Evolutionary conservation across 768 basidiomycete genomes (phyloP), one percentile per base, ranked within the genome.

Genomic region (Naganishia vaughanmartiniae): DNA sequence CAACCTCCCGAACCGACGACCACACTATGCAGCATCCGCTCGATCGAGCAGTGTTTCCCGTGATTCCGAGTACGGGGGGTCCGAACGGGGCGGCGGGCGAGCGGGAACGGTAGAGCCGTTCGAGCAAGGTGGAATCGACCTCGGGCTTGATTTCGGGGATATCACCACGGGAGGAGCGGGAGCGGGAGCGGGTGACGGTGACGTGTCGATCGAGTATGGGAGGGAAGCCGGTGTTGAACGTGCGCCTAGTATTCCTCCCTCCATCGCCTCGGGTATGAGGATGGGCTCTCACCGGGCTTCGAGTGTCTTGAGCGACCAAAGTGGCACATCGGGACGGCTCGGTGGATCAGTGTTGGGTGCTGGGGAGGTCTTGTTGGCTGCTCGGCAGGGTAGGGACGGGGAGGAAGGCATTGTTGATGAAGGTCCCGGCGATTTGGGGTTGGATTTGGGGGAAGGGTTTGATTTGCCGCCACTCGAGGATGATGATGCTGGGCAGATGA

Each of bases 381-480:
- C 45, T 21, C 9, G 54, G 31, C 45, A 36, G 63, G 39, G 42
- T 15, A 42, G 33, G 51, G 11, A 60, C 21, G 19, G 28, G 60
- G 67, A 58, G 65, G 34, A 21, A 68, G n/a, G 66, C 55, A 31
- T 39, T 66, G 28, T 42, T 9, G 42, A 42, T 42, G 70, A 51
- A n/a, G 65, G 28, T 21, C 48, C 54, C 26, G 55, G 36, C 7
- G 67, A 73, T 39, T 46, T 73, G 9, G 77, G 70, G 0, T 54
- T 76, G 31, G 73, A 76, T 57, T 63, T 80, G 36, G 77, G 74
- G 15, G 74, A 65, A 15, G 72, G 53, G 31, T 85, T 85, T 68
- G 87, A 89, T 53, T 82, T 90, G 66, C 85, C 92, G 69, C 87
- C 87, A 28, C 88, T 91, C 70, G 89, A 87, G 46, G 87, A 88